Evolutionary conservation across 106 monocot species (phyloP).

Genomic region (Cymbidium sinense): DNA sequence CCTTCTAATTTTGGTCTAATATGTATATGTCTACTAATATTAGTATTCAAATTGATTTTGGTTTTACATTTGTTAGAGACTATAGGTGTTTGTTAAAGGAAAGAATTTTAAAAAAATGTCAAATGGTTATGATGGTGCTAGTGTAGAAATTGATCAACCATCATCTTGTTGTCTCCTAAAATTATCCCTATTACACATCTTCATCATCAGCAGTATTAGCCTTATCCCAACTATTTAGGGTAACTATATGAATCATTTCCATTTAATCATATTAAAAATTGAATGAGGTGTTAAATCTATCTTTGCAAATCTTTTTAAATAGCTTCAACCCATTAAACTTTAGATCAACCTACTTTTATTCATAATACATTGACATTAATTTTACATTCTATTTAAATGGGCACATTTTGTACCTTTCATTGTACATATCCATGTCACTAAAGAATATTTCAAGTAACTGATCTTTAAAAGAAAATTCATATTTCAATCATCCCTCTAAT

Average conservation of each 20-base stretch:
- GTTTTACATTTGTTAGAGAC: not conserved
- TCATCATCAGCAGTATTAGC: constrained; percentile 1
- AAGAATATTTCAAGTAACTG: not conserved
- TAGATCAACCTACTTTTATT: not conserved
- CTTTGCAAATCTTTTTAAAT: not conserved
- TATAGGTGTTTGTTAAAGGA: not conserved
- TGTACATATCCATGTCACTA: not conserved
- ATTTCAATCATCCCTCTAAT: not conserved
- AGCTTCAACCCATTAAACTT: not conserved
- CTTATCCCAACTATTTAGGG: not conserved
- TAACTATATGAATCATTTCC: not conserved
- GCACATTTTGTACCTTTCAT: not conserved
- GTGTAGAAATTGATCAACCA: too few species aligned
- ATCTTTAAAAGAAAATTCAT: not conserved
- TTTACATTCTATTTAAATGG: not conserved
- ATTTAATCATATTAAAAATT: not conserved
- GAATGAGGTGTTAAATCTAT: not conserved
- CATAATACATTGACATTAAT: not conserved
- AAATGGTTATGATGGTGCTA: too few species aligned
- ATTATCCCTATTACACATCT: not conserved
- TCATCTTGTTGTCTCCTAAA: not conserved
- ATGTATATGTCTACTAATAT: not conserved
- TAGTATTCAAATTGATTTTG: not conserved
- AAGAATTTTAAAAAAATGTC: too few species aligned
- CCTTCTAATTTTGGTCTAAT: not conserved